Evolutionary conservation across 1,139 yeast species (phyloP).

Genomic region (Hemisphaericaspora subhashii): DNA sequence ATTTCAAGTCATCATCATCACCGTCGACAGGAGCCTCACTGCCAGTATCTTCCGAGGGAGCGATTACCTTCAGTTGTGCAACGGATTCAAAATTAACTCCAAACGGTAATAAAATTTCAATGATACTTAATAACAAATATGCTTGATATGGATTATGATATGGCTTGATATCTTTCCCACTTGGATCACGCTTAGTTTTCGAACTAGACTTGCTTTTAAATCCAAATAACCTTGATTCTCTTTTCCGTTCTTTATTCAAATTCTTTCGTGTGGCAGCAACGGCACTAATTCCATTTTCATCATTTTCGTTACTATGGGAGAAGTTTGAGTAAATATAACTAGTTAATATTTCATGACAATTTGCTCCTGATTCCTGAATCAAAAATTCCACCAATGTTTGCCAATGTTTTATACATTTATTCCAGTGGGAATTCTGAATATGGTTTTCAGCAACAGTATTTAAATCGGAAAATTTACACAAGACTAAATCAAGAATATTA

Average conservation of each 20-base stretch:
- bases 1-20: slow-evolving; percentile 13
- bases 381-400: slow-evolving; percentile 30
- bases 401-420: slow-evolving; percentile 33
- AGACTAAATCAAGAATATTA: slow-evolving; percentile 30
- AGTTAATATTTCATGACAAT: slow-evolving; percentile 39
- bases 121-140: slow-evolving; percentile 29
- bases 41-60: slow-evolving; percentile 1
- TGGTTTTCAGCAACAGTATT: slow-evolving; percentile 20
- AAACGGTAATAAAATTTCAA: slow-evolving; percentile 37
- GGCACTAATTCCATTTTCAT: neutral
- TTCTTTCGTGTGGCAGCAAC: slow-evolving; percentile 3
- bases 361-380: slow-evolving; percentile 40
- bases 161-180: slow-evolving; percentile 23
- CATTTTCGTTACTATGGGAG: slow-evolving; percentile 5
- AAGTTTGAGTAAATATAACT: slow-evolving; percentile 34
- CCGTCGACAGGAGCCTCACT: slow-evolving; percentile 9
- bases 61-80: slow-evolving; percentile 11
- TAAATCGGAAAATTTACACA: slow-evolving; percentile 32
- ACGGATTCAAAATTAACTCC: slow-evolving; percentile 36
- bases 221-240: slow-evolving; percentile 30
- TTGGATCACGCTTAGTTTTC: slow-evolving; percentile 22
- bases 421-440: slow-evolving; percentile 38
- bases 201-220: slow-evolving; percentile 27
- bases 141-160: slow-evolving; percentile 40
- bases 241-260: slow-evolving; percentile 15